Percentiles rank a stretch among this genome's conserved stretches.
Conservation (phyloP, 257 asterid genomes). For the Perilla frutescens region DNA sequence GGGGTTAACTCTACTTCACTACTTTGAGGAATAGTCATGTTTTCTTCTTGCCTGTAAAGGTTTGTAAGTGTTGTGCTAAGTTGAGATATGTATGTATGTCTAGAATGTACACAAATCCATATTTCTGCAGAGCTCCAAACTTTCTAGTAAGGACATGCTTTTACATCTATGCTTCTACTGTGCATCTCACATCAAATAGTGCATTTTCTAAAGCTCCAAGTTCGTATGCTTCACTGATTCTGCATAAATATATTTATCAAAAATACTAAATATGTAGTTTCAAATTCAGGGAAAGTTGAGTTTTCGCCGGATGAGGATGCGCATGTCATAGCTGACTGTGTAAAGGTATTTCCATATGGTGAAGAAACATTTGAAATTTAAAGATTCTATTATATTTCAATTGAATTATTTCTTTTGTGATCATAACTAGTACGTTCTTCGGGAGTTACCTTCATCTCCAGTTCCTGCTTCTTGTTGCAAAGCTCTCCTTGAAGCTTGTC, state of each 20-base stretch:
- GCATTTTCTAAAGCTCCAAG: constrained; percentile 19
- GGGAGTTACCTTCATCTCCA: constrained; percentile 98
- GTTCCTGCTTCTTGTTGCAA: constrained; percentile 99
- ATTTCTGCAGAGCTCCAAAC: background rate
- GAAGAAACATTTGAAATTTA: constrained; percentile 29
- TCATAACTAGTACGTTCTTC: constrained; percentile 75
- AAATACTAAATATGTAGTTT: constrained; percentile 21
- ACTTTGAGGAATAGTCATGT: too few species aligned
- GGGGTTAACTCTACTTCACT: too few species aligned
- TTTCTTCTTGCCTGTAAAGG: too few species aligned
- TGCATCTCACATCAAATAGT: constrained; percentile 4
- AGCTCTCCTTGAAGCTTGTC: constrained; percentile 91
- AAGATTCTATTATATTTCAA: constrained; percentile 26
- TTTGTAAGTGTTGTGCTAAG: background rate
- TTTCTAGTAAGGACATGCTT: background rate
- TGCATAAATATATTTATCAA: constrained; percentile 18
- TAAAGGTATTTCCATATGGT: constrained; percentile 68
- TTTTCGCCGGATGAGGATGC: constrained; percentile 88
- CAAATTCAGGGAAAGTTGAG: constrained; percentile 74
- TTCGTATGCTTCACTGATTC: constrained; percentile 16
- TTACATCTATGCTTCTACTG: background rate
- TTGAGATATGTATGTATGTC: background rate
- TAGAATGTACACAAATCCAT: background rate
- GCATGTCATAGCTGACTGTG: constrained; percentile 94
- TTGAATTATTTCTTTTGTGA: constrained; percentile 27